Base-by-base conservation (phyloP, 331 rosid species). In the Quercus lobata region DNA sequence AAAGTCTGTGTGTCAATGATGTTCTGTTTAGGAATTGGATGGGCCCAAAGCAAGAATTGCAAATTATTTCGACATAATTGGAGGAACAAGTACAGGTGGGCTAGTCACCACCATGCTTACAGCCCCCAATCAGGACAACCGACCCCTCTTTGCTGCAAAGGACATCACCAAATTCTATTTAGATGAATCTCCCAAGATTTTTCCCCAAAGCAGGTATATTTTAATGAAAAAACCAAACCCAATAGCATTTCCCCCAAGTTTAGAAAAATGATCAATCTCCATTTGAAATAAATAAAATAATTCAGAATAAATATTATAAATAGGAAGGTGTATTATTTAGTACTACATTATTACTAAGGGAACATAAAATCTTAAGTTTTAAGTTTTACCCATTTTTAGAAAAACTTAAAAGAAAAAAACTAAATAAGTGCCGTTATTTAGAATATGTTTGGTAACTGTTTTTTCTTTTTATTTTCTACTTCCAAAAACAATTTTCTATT, bases 51-150 rank as follows among this genome's bases (percentile, higher is more conserved):
- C 78, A 78, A 84, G 88, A 76, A 22, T 84, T 9, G 88, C 88
- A 18, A 85, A 84, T 58, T 84, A 85, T 49, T 85, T 85, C 65
- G 83, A 78, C 73, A 70, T 85, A 27, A 78, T 81, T 17, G 72
- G 81, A 1, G 88, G 88, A 19, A 85, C 88, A 17, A 85, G 88
- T 77, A 81, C 88, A 15, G 88, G 88, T 4, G 88, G 88, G 9
- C 83, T 85, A 12, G 76, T 85, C 44, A 71, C 81, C 9, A 79
- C 88, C 71, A 85, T 85, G 88, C 85, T 85, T 21, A 44, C 88
- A 2, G 75, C 83, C 29, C 88, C 88, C 8, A 71, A 75, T 37
- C 77, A 81, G 66, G 52, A 78, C 4, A 3, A 46, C 15, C 81
- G 83, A 8, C 88, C 85, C 7, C 3, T 81, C 15, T 83, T 60